Base-by-base conservation (phyloP, 2,329 filamentous ascomycete genomes). In the Pseudogymnoascus sp. region DNA sequence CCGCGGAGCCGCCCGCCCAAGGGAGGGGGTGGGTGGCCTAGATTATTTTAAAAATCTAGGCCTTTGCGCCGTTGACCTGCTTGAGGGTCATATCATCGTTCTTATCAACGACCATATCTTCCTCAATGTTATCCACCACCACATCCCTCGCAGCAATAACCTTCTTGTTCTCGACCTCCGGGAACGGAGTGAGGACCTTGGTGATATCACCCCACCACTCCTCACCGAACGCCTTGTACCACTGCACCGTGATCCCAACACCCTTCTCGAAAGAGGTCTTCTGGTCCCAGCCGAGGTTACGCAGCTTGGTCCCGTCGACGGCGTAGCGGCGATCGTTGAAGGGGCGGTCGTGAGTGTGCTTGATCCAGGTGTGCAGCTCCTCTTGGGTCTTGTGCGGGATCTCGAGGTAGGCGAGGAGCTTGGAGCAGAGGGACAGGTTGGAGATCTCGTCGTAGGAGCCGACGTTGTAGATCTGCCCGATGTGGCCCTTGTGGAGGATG, bases 401-500 rank as follows among this genome's bases (percentile, higher is more conserved):
- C 18, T 79, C 80, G 72, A 91, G 85, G 63, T 86, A 79, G 34
- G 79, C 77, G 25, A 93, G 79, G 16, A 93, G 78, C 73, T 82
- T 84, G 64, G 77, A 76, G 75, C 89, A 89, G 5, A 93, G 79
- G 2, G 86, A 80, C 16, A 89, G 77, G 72, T 93, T 93, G 67
- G 88, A 89, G 56, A 93, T 83, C 72, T 93, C 89, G 72, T 92
- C 88, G 65, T 83, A 82, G 0, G 90, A 93, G 49, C 88, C 88
- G 8, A 95, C 88, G 67, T 95, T 95, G 80, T 95, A 95, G 65
- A 90, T 84, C 70, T 92, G 87, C 1, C 89, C 89, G 36, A 89
- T 79, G 60, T 81, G 77, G 18, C 90, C 90, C 69, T 85, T 87
- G 80, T 95, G 90, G 23, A 95, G 81, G 70, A 95, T 91, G 0